phyloP scores from a whole-genome alignment of 1,284 basidiomycete genomes.

The Ceratobasidium sp. region DNA sequence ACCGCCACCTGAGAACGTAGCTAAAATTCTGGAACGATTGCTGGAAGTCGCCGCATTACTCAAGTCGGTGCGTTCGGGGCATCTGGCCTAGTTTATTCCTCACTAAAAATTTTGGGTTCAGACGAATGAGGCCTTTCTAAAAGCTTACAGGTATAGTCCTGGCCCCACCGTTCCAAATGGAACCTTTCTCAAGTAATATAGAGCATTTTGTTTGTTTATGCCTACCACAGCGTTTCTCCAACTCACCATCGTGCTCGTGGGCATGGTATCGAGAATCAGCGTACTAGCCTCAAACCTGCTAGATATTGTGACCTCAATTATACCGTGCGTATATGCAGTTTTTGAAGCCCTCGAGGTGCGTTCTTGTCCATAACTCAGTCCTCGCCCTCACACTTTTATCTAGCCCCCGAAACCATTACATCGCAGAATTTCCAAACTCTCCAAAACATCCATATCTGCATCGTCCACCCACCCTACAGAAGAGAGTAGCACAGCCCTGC shows the following conservation, averaged over 20 bases:
- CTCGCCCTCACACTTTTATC: background rate
- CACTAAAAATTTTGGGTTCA: background rate
- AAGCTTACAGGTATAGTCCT: constrained; percentile 43
- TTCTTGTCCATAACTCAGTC: background rate
- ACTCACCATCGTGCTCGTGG: constrained; percentile 69
- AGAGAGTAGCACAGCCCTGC: background rate
- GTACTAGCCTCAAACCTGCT: constrained; percentile 64
- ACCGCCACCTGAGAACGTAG: constrained; percentile 49
- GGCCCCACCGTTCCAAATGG: background rate
- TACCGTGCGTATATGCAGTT: constrained; percentile 29
- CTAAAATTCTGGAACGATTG: constrained; percentile 46
- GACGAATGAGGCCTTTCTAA: constrained; percentile 39
- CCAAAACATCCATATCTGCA: background rate
- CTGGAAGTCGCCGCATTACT: constrained; percentile 46
- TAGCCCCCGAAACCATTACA: constrained; percentile 35
- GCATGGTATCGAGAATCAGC: constrained; percentile 70
- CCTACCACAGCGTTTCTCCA: constrained; percentile 80
- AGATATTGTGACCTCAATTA: constrained; percentile 51
- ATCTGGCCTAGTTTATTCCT: background rate
- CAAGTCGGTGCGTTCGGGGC: constrained; percentile 46
- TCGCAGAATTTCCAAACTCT: background rate
- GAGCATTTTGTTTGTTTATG: constrained; percentile 72
- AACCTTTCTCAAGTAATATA: constrained; percentile 53
- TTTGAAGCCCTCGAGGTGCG: constrained; percentile 29
- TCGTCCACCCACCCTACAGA: background rate